Evolutionary conservation across 2,329 filamentous ascomycete genomes (phyloP).

Genomic region (Knufia petricola): DNA sequence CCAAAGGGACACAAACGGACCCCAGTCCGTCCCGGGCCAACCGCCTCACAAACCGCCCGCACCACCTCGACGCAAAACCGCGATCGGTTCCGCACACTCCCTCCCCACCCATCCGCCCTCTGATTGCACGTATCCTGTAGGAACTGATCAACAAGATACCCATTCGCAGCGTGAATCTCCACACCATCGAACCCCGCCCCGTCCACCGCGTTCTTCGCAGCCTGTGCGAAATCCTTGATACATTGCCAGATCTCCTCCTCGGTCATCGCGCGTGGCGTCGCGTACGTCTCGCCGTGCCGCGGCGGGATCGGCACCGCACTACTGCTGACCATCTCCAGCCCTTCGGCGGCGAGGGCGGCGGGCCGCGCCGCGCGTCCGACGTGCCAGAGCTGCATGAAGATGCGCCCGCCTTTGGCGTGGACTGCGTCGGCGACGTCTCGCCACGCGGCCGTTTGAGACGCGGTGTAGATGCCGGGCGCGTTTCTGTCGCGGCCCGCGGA

Average conservation of each 20-base stretch:
- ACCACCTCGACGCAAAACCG: slow-evolving; percentile 45
- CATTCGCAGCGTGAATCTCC: slow-evolving; percentile 40
- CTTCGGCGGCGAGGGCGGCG: slow-evolving; percentile 32
- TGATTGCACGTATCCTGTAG: slow-evolving; percentile 41
- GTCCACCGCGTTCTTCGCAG: slow-evolving; percentile 42
- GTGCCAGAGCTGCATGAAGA: slow-evolving; percentile 34
- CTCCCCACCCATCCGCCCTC: slow-evolving; percentile 43
- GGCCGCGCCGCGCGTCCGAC: slow-evolving; percentile 39
- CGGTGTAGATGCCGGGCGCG: slow-evolving; percentile 13
- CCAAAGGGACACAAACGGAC: slow-evolving; percentile 43
- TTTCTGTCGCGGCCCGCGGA: slow-evolving; percentile 9
- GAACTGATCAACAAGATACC: slow-evolving; percentile 47
- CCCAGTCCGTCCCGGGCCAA: slow-evolving; percentile 35
- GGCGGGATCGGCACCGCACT: slow-evolving; percentile 6
- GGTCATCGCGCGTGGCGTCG: slow-evolving; percentile 23
- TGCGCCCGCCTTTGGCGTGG: slow-evolving; percentile 41
- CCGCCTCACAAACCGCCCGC: slow-evolving; percentile 26
- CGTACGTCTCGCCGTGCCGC: slow-evolving; percentile 13
- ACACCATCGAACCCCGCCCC: slow-evolving; percentile 46
- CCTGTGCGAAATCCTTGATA: slow-evolving; percentile 35
- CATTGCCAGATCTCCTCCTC: slow-evolving; percentile 36
- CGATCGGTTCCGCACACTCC: slow-evolving; percentile 42
- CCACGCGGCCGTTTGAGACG: slow-evolving; percentile 39
- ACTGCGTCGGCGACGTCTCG: slow-evolving; percentile 43
- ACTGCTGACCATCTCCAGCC: slow-evolving; percentile 12